These are phyloP conservation scores for Calonectria hongkongensis DNA, from an alignment of 2,329 filamentous ascomycete species.

Conservation along the genomic window DNA sequence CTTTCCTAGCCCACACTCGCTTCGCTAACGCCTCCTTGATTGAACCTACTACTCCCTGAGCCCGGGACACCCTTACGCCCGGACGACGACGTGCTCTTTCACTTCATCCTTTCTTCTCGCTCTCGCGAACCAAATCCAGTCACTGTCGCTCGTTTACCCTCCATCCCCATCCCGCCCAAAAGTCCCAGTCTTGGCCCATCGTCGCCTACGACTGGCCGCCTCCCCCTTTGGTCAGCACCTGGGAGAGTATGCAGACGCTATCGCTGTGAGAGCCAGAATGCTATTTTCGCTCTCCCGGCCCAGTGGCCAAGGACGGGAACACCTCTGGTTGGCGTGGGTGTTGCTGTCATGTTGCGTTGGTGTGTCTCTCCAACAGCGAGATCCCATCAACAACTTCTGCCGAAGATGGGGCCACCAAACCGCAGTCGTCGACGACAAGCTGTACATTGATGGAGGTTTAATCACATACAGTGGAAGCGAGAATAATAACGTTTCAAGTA, in stretches of 20 bases:
- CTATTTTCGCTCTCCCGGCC: slow-evolving; percentile 48
- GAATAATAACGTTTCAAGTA: slow-evolving; percentile 75
- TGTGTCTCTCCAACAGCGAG: slow-evolving; percentile 61
- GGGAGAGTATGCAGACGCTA: slow-evolving; percentile 50
- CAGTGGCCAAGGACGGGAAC: slow-evolving; percentile 41
- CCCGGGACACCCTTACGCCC: slow-evolving; percentile 31
- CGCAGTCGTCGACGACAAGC: slow-evolving; percentile 73
- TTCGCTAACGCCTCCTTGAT: slow-evolving; percentile 31
- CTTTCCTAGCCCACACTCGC: slow-evolving; percentile 31
- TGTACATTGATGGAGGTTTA: slow-evolving; percentile 79
- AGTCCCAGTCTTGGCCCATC: slow-evolving; percentile 18
- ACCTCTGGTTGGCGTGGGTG: slow-evolving; percentile 45
- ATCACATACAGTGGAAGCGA: slow-evolving; percentile 71
- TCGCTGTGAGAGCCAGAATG: slow-evolving; percentile 51
- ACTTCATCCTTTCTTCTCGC: slow-evolving; percentile 24
- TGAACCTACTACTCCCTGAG: slow-evolving; percentile 22
- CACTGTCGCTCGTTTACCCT: slow-evolving; percentile 33
- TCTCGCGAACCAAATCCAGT: slow-evolving; percentile 8
- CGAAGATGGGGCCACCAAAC: slow-evolving; percentile 76
- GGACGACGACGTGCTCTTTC: slow-evolving; percentile 33
- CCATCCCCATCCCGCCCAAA: slow-evolving; percentile 10
- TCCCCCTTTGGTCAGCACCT: slow-evolving; percentile 23
- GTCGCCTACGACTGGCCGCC: slow-evolving; percentile 34
- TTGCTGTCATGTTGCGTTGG: slow-evolving; percentile 47
- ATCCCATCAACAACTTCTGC: slow-evolving; percentile 74